A percentile compares a stretch with the other conserved stretches of the same genome.
These are phyloP conservation scores for Tetrapisispora namnaoensis DNA, from an alignment of 805 yeast species.

Conservation along the genomic window DNA sequence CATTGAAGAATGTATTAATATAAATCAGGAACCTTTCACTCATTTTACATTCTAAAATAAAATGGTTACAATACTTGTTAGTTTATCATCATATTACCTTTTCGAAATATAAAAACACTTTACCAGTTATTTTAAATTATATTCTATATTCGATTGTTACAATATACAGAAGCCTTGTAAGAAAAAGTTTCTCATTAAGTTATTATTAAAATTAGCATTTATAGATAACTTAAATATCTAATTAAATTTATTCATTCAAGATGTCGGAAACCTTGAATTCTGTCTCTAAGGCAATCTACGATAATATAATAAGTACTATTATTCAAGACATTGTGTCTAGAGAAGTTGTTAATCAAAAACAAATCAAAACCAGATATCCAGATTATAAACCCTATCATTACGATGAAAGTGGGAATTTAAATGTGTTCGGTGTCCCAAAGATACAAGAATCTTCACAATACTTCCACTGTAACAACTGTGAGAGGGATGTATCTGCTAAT, in stretches of 20 bases:
- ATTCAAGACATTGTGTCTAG: conserved; percentile 27
- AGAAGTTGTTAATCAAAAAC: conserved; percentile 18
- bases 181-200: not conserved
- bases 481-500: conserved; percentile 78
- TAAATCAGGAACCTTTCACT: too few species aligned
- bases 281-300: conserved; percentile 4
- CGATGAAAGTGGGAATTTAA: conserved; percentile 21
- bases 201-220: not conserved
- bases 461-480: conserved; percentile 73
- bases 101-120: too few species aligned
- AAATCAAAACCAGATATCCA: conserved; percentile 17
- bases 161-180: too few species aligned
- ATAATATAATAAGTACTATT: conserved; percentile 21
- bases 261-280: conserved; percentile 1
- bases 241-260: not conserved
- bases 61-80: too few species aligned
- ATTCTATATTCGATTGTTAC: too few species aligned
- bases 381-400: conserved; percentile 17
- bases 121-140: too few species aligned
- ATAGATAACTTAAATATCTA: not conserved
- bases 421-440: conserved; percentile 23
- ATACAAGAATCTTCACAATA: conserved; percentile 35
- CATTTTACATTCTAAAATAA: too few species aligned
- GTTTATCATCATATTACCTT: too few species aligned
- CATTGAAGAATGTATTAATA: too few species aligned